phyloP scores from a whole-genome alignment of 2,329 filamentous ascomycete species.

The Fonsecaea multimorphosa region DNA sequence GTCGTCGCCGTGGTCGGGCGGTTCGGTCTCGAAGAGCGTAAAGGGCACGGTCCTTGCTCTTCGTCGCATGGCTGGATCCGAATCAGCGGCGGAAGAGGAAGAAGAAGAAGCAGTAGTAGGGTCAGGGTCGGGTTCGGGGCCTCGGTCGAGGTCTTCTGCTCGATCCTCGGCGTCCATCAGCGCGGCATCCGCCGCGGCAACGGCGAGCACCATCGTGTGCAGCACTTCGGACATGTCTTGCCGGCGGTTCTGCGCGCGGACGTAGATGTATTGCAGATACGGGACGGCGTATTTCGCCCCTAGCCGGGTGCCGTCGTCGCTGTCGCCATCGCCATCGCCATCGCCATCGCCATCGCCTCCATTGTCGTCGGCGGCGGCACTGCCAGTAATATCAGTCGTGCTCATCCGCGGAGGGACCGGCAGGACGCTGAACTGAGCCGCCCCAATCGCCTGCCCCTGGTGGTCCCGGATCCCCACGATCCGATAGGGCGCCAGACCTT shows the following conservation, averaged over 20 bases:
- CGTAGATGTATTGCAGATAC: slow-evolving; percentile 38
- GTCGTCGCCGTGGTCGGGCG: slow-evolving; percentile 34
- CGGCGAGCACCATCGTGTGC: slow-evolving; percentile 37
- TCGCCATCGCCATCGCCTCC: not conserved
- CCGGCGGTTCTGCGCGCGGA: slow-evolving; percentile 33
- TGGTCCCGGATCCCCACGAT: slow-evolving; percentile 36
- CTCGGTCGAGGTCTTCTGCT: too few species aligned
- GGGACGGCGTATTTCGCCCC: slow-evolving; percentile 32
- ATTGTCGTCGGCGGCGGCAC: too few species aligned
- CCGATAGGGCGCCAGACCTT: slow-evolving; percentile 32
- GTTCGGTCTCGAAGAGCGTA: slow-evolving; percentile 38
- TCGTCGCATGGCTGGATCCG: not conserved
- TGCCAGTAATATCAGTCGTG: too few species aligned
- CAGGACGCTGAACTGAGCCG: slow-evolving; percentile 38
- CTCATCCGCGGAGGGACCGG: slow-evolving; percentile 14
- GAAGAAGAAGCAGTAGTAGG: too few species aligned
- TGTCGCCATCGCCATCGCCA: not conserved
- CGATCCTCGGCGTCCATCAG: slow-evolving; percentile 13
- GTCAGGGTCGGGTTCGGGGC: too few species aligned
- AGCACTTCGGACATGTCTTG: slow-evolving; percentile 39
- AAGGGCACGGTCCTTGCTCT: slow-evolving; percentile 30
- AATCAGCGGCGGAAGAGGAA: too few species aligned
- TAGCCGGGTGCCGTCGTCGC: too few species aligned
- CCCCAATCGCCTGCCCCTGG: slow-evolving; percentile 34
- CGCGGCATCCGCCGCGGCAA: slow-evolving; percentile 32